Base-by-base conservation (phyloP, 345 rosid genomes). In the Eucalyptus cloeziana region DNA sequence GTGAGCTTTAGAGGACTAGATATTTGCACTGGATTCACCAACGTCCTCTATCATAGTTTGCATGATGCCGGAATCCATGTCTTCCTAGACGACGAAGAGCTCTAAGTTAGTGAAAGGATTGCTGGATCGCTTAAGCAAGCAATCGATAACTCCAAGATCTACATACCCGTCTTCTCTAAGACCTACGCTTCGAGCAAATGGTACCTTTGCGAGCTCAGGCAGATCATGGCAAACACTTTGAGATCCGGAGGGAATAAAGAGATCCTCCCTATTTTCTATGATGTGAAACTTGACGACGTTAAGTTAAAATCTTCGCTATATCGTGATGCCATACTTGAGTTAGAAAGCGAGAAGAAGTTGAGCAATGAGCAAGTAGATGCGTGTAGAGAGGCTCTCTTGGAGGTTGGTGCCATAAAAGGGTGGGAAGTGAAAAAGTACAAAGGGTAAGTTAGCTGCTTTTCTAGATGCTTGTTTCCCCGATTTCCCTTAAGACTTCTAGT, bases 241-340 rank as follows among this genome's bases (percentile, higher is more conserved):
- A 7, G 7, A 64, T 7, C 5, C 0, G 5, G 8, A 64, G 37
- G 37, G 8, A 64, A 14, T 15, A 64, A 67, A 4, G 3, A 67
- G 76, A 64, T 64, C 5, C 40, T 64, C 0, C 76, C 40, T 31
- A 64, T 64, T n/a, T 64, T 64, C 10, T 64, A 6, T 0, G 40
- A n/a, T 14, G 76, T 64, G 40, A 10, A 64, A 13, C 76, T 11
- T 6, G 40, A 64, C 0, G 76, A 64, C n/a, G 21, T 64, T 64
- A 64, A n/a, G 76, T 9, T 64, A 17, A 64, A 64, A n/a, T 7
- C 79, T 31, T 16, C 6, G 6, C 21, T 67, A 5, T 67, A 67
- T 67, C 6, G 11, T 0, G 79, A 67, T 67, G 79, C 40, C 40
- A 15, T 31, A 31, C 21, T 7, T 0, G 3, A 15, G 8, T 2